Base-by-base conservation (phyloP, 202 grass and related monocot species). In the Carex arenaria region DNA sequence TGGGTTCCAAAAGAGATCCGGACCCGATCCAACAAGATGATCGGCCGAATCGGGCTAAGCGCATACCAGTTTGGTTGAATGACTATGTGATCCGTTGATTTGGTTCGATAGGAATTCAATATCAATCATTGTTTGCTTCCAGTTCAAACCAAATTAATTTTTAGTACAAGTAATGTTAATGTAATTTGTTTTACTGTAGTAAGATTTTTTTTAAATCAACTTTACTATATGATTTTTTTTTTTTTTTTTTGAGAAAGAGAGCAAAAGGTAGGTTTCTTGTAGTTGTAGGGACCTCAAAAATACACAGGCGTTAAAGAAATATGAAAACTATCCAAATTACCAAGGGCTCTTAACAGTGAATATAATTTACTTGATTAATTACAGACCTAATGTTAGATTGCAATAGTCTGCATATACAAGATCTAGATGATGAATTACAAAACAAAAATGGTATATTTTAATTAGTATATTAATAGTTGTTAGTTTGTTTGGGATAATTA, bases 81-180 rank as follows among this genome's bases (percentile, higher is more conserved):
- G 78, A 80, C 17, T 63, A 80, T 30, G 78, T 49, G 78, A 45
- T 63, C 31, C 78, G 34, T 64, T 80, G 59, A 80, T 49, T 47
- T 6, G 38, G 36, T 12, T 47, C 3, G 36, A 60, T 60, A 71
- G 18, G 15, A 72, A 42, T 72, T 42, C 42, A 72, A 72, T 49
- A 60, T 60, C 15, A 4, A 60, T 60, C 7, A n/a, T 60, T n/a
- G 56, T 60, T 19, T 61, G 18, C 57, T 57, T 57, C 0, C 15
- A 57, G 3, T 57, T 19, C 17, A 57, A 57, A 1, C 55, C 55
- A n/a, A 57, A 57, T 18, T n/a, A 57, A 57, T 6, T 19, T 57
- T 17, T n/a, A 57, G 17, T 57, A 18, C 45, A 49, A 60, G 8
- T 20, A 60, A 60, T 60, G n/a, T 60, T 60, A 18, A 60, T 60